Evolutionary conservation across 371 early-diverging fungal genomes (phyloP).

Genomic region (Mortierella sp.): DNA sequence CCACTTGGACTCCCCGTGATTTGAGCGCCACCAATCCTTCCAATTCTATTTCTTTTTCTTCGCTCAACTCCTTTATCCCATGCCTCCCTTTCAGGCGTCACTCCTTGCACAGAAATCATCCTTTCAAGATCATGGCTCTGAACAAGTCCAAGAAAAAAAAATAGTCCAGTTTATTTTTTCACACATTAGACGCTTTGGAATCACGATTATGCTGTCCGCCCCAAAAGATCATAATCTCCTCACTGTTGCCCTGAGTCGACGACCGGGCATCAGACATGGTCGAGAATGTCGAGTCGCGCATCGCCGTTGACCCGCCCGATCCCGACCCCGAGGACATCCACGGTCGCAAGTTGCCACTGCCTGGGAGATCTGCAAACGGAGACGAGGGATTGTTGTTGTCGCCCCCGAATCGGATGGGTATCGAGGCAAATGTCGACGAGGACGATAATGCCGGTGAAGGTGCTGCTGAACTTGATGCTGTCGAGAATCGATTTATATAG

Average conservation of each 20-base stretch:
- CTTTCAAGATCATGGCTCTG: neutral
- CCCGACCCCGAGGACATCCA: constrained; percentile 28
- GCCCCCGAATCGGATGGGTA: constrained; percentile 29
- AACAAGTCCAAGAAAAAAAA: neutral
- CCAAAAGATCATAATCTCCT: constrained; percentile 59
- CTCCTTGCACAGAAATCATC: neutral
- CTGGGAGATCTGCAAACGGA: constrained; percentile 22
- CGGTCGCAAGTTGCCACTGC: constrained; percentile 28
- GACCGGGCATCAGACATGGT: constrained; percentile 49
- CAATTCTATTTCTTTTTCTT: too few relatives aligned
- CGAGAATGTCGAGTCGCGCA: constrained; percentile 54
- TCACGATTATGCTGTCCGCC: constrained; percentile 33
- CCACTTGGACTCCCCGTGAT: too few relatives aligned
- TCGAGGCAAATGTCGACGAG: constrained; percentile 28
- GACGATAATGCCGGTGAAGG: neutral
- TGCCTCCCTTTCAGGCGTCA: too few relatives aligned
- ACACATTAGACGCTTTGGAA: constrained; percentile 25
- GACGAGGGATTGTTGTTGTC: constrained; percentile 14
- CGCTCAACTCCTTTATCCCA: too few relatives aligned
- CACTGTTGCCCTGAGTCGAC: constrained; percentile 50
- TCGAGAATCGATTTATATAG: neutral
- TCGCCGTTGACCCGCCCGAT: neutral
- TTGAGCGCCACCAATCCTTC: too few relatives aligned
- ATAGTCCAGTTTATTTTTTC: neutral
- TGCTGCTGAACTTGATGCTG: neutral